phyloP scores from a whole-genome alignment of 805 yeast species.

The Spathaspora boniae region DNA sequence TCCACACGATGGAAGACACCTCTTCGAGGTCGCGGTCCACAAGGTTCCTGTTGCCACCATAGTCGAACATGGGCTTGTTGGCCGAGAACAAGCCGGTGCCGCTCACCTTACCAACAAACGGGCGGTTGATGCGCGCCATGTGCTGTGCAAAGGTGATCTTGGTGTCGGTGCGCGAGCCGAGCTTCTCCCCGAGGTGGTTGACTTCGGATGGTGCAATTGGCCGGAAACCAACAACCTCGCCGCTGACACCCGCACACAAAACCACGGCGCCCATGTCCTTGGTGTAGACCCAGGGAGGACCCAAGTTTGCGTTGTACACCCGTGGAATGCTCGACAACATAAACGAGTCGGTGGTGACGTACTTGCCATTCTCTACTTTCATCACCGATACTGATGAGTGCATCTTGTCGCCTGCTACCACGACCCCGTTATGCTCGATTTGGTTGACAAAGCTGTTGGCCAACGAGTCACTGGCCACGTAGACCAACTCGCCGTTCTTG shows the following conservation, averaged over 20 bases:
- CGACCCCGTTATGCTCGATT: conserved; percentile 16
- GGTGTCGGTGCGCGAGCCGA: conserved; percentile 9
- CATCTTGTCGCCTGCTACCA: conserved; percentile 33
- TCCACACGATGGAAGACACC: conserved; percentile 9
- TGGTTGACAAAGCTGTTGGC: conserved; percentile 33
- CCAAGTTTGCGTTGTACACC: conserved; percentile 22
- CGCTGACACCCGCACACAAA: conserved; percentile 34
- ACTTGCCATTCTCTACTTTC: conserved; percentile 12
- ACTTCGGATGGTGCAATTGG: not conserved
- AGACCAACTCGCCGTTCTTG: conserved; percentile 9
- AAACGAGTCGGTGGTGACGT: conserved; percentile 9
- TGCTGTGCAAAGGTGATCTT: conserved; percentile 7
- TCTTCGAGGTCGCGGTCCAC: conserved; percentile 37
- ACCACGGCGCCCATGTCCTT: conserved; percentile 10
- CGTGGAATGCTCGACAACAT: conserved; percentile 31
- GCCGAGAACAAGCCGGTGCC: conserved; percentile 38
- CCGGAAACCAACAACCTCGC: conserved; percentile 27
- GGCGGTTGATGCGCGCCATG: conserved; percentile 24
- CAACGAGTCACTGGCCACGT: conserved; percentile 26
- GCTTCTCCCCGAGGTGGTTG: conserved; percentile 12
- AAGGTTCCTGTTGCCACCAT: conserved; percentile 17
- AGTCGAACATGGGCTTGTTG: conserved; percentile 35
- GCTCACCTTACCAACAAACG: conserved; percentile 33
- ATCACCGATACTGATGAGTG: conserved; percentile 30
- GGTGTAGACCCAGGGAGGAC: conserved; percentile 17